A percentile compares a stretch with the other conserved stretches of the same genome.
Evolutionary conservation across 495 filamentous ascomycete species (phyloP).

Genomic region (Talaromyces thailandensis): DNA sequence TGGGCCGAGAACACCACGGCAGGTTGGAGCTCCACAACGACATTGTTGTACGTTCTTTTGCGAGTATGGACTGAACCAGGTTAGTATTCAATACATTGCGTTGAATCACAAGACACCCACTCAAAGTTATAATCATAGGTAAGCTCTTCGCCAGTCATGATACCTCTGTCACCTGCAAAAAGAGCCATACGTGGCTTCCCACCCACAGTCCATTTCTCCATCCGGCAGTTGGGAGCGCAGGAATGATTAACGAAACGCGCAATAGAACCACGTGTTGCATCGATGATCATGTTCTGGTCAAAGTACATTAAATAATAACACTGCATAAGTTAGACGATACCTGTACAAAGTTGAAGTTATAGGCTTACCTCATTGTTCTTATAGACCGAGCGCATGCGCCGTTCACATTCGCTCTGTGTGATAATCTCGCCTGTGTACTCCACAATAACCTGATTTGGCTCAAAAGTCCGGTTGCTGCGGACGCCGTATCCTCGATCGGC

Average conservation of each 20-base stretch:
- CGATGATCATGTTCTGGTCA: slow-evolving; percentile 97
- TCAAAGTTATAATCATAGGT: slow-evolving; percentile 99
- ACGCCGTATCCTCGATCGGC: slow-evolving; percentile 83
- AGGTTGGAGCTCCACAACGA: slow-evolving; percentile 67
- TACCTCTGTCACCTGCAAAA: slow-evolving; percentile 81
- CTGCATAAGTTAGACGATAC: slow-evolving; percentile 30
- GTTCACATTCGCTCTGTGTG: slow-evolving; percentile 84
- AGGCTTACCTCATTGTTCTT: slow-evolving; percentile 75
- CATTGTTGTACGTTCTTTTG: slow-evolving; percentile 78
- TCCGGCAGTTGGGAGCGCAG: slow-evolving; percentile 91
- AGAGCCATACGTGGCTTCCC: slow-evolving; percentile 95
- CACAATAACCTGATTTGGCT: slow-evolving; percentile 89
- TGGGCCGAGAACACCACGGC: slow-evolving; percentile 70
- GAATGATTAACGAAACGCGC: slow-evolving; percentile 98
- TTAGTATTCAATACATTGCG: neutral
- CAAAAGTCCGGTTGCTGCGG: slow-evolving; percentile 78
- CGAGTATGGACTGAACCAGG: slow-evolving; percentile 49
- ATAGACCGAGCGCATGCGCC: slow-evolving; percentile 84
- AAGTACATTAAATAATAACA: slow-evolving; percentile 98
- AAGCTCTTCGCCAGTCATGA: slow-evolving; percentile 89
- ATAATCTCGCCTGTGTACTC: slow-evolving; percentile 98
- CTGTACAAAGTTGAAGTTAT: neutral
- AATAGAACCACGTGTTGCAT: slow-evolving; percentile 90
- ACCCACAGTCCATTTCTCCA: slow-evolving; percentile 96
- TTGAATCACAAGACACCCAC: slow-evolving; percentile 23